These are phyloP conservation scores for Hypoxylon lienhwacheense DNA, from an alignment of 495 filamentous ascomycete genomes.

Conservation along the genomic window DNA sequence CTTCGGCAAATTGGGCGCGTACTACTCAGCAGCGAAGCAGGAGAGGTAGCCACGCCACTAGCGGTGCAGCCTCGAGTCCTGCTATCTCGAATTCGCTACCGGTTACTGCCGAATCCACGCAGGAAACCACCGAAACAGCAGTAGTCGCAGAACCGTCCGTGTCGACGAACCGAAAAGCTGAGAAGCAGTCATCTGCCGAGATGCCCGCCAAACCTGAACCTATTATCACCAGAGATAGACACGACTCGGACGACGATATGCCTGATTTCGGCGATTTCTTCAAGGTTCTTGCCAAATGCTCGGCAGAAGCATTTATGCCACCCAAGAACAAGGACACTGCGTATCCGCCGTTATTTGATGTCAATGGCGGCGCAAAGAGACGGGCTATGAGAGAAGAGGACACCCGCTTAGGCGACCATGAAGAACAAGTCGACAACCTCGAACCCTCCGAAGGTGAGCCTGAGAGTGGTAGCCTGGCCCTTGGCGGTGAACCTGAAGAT, in stretches of 20 bases:
- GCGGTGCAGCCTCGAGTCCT: constrained; percentile 79
- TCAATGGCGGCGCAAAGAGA: constrained; percentile 73
- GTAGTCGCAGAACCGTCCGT: constrained; percentile 24
- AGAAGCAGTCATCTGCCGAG: constrained; percentile 30
- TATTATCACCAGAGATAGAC: not conserved
- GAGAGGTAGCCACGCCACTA: constrained; percentile 75
- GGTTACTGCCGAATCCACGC: constrained; percentile 48
- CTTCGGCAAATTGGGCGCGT: constrained; percentile 92
- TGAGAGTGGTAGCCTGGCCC: constrained; percentile 78
- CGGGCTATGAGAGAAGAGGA: constrained; percentile 71
- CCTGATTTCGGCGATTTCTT: constrained; percentile 35
- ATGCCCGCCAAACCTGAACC: constrained; percentile 7
- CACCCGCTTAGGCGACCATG: constrained; percentile 59
- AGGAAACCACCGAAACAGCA: constrained; percentile 40
- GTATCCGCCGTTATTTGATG: constrained; percentile 79
- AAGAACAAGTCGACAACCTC: constrained; percentile 49
- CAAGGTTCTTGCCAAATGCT: constrained; percentile 41
- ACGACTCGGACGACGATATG: constrained; percentile 6
- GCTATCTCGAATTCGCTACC: constrained; percentile 65
- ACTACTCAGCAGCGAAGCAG: constrained; percentile 70
- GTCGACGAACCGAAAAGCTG: constrained; percentile 24
- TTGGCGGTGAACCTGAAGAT: constrained; percentile 90
- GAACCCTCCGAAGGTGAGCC: constrained; percentile 55
- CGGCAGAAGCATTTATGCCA: constrained; percentile 32
- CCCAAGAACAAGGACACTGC: constrained; percentile 36